phyloP scores from a whole-genome alignment of 148 eudicot species.

The Amaranthus palmeri region DNA sequence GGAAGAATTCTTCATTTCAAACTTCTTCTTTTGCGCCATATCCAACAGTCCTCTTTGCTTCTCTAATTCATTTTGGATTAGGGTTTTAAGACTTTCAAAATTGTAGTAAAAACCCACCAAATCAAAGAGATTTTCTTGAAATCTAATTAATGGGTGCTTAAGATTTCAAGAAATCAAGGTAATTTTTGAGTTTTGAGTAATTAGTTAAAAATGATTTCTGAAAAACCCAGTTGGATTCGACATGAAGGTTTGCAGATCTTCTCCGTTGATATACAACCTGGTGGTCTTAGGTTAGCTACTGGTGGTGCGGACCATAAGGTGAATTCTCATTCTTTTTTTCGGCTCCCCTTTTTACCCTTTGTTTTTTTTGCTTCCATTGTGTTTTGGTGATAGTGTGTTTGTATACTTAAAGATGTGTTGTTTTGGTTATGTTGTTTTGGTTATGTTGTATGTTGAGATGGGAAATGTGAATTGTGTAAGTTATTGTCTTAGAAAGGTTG shows the following conservation, averaged over 20 bases:
- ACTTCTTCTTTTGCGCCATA: neutral
- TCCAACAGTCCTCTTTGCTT: slow-evolving; percentile 16
- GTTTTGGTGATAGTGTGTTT: neutral
- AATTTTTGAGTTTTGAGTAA: neutral
- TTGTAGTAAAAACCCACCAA: neutral
- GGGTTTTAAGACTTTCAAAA: slow-evolving; percentile 19
- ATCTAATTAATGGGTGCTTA: slow-evolving; percentile 20
- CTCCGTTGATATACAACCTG: slow-evolving; percentile 96
- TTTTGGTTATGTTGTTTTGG: no score
- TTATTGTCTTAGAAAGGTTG: no score
- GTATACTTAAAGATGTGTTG: neutral
- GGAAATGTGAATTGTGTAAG: no score
- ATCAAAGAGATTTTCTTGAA: slow-evolving; percentile 8
- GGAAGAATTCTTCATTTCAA: slow-evolving; percentile 1
- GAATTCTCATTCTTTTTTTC: neutral
- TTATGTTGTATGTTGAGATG: slow-evolving; percentile 4
- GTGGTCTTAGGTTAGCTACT: slow-evolving; percentile 85
- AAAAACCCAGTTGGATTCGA: slow-evolving; percentile 86
- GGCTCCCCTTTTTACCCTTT: neutral
- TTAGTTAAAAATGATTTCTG: slow-evolving; percentile 57
- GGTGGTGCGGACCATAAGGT: slow-evolving; percentile 99
- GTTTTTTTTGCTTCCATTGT: neutral
- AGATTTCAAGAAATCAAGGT: neutral
- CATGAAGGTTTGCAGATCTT: slow-evolving; percentile 91
- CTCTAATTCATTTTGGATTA: neutral